phyloP scores from a whole-genome alignment of 768 basidiomycete genomes.

The Amanita jacksonii region DNA sequence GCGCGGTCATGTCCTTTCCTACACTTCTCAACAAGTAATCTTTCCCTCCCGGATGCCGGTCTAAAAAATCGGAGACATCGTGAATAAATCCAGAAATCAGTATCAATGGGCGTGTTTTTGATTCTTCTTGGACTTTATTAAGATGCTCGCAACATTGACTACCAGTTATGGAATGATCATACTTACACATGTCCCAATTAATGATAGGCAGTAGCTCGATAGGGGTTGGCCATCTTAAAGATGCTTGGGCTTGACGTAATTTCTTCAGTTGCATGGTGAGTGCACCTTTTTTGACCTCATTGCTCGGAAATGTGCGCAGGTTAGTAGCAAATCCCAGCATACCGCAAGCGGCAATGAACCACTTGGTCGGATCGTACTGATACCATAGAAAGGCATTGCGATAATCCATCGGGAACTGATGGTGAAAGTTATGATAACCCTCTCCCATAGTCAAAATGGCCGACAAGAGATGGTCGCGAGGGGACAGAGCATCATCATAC shows the following conservation, averaged over 20 bases:
- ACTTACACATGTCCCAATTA: constrained; percentile 73
- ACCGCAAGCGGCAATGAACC: constrained; percentile 74
- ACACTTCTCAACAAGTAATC: constrained; percentile 44
- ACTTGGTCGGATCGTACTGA: constrained; percentile 91
- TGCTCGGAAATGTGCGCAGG: constrained; percentile 77
- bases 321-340: constrained; percentile 66
- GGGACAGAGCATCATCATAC: constrained; percentile 73
- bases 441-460: constrained; percentile 82
- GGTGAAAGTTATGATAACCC: constrained; percentile 87
- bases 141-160: neutral
- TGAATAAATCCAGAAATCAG: constrained; percentile 84
- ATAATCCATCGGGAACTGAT: constrained; percentile 85
- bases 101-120: constrained; percentile 54
- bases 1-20: constrained; percentile 77
- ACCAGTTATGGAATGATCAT: neutral
- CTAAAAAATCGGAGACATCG: constrained; percentile 64
- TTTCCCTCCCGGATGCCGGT: constrained; percentile 74
- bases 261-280: constrained; percentile 78
- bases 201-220: constrained; percentile 62
- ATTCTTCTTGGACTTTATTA: constrained; percentile 52
- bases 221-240: constrained; percentile 49
- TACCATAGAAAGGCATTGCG: constrained; percentile 73
- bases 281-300: constrained; percentile 78
- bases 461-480: constrained; percentile 72
- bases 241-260: constrained; percentile 55